Evolutionary conservation across 371 early-diverging fungal genomes (phyloP).

Genomic region (Mortierella sp.): DNA sequence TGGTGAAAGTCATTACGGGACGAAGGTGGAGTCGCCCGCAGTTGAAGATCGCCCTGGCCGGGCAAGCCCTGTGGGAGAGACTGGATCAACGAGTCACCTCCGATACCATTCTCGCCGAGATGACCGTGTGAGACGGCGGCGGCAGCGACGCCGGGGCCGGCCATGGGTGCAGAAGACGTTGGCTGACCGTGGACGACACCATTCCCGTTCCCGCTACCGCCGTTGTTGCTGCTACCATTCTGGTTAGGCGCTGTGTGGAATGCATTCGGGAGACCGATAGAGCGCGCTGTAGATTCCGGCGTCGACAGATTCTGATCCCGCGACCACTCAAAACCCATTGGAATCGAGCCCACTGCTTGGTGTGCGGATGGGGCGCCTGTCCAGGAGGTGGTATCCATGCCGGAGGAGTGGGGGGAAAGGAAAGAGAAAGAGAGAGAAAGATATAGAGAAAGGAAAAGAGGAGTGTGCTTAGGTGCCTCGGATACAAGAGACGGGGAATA

Average conservation of each 20-base stretch:
- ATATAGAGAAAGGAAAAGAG: too few species aligned
- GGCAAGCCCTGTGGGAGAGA: too few species aligned
- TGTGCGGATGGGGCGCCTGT: slow-evolving; percentile 34
- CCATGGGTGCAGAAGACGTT: neutral
- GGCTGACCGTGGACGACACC: slow-evolving; percentile 9
- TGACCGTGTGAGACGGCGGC: too few species aligned
- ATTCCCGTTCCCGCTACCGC: slow-evolving; percentile 18
- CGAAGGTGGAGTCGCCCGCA: slow-evolving; percentile 22
- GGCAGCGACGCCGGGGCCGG: too few species aligned
- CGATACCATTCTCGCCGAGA: too few species aligned
- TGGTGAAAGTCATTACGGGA: slow-evolving; percentile 37
- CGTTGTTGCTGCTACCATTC: slow-evolving; percentile 8
- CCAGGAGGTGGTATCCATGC: slow-evolving; percentile 48
- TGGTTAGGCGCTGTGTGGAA: slow-evolving; percentile 29
- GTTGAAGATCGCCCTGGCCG: slow-evolving; percentile 30
- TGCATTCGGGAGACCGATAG: slow-evolving; percentile 26
- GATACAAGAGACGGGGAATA: neutral
- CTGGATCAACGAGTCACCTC: too few species aligned
- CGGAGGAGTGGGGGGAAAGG: slow-evolving; percentile 13
- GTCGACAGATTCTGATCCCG: slow-evolving; percentile 34
- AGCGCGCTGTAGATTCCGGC: slow-evolving; percentile 23
- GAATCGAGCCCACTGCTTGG: slow-evolving; percentile 35
- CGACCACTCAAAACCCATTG: slow-evolving; percentile 47
- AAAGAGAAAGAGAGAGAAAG: slow-evolving; percentile 13
- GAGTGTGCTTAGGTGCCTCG: neutral